Conservation (phyloP, 805 yeast species). For the Cyberlindnera mrakii region DNA sequence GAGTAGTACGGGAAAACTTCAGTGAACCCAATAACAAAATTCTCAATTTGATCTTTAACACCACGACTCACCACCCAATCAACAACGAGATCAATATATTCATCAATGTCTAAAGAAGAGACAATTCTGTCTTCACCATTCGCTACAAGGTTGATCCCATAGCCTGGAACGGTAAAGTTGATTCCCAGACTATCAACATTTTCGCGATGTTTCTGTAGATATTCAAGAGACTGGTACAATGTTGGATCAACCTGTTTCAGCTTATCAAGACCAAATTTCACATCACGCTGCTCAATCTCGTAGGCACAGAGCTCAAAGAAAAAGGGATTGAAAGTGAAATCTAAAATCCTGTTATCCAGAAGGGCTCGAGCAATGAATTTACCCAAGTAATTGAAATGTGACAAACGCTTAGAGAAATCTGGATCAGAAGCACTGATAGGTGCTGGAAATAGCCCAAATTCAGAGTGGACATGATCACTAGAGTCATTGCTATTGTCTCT, state of each 20-base stretch:
- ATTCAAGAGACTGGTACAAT: conserved; percentile 52
- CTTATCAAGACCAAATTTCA: conserved; percentile 15
- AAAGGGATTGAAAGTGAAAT: conserved; percentile 65
- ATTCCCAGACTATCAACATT: conserved; percentile 49
- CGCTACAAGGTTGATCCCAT: conserved; percentile 48
- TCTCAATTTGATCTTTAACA: conserved; percentile 52
- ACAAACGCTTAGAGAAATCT: conserved; percentile 37
- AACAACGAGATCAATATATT: conserved; percentile 36
- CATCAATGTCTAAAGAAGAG: conserved; percentile 36
- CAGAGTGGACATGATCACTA: conserved; percentile 34
- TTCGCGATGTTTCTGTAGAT: conserved; percentile 39
- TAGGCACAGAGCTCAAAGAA: conserved; percentile 58
- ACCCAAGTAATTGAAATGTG: conserved; percentile 65
- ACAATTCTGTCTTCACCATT: conserved; percentile 51
- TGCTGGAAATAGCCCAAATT: conserved; percentile 66
- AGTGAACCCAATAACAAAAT: conserved; percentile 77
- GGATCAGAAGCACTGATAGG: conserved; percentile 38
- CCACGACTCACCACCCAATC: conserved; percentile 34
- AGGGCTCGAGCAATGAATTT: conserved; percentile 81
- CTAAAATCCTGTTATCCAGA: conserved; percentile 82
- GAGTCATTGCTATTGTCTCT: conserved; percentile 28
- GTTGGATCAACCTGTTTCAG: conserved; percentile 49
- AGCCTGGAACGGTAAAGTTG: conserved; percentile 74
- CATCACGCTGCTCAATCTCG: conserved; percentile 18
- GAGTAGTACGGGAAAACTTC: conserved; percentile 76